These are phyloP conservation scores for Chlamydomonas eustigma DNA, from an alignment of 139 green algal genomes.

Conservation along the genomic window DNA sequence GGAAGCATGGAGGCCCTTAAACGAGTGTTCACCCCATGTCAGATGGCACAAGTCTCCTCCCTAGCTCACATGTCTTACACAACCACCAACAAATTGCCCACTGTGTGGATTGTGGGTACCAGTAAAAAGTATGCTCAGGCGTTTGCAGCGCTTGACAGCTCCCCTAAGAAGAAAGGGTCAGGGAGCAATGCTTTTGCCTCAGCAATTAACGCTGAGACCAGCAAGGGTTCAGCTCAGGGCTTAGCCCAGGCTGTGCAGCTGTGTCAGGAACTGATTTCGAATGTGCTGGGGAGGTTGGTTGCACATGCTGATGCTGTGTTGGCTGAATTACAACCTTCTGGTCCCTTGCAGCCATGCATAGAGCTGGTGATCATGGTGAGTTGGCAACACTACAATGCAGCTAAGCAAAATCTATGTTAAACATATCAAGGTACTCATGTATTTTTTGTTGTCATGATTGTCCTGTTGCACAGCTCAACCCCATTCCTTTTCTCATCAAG, in stretches of 20 bases:
- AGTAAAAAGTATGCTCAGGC: not conserved
- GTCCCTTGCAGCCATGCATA: slow-evolving; percentile 5
- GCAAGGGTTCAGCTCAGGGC: too few species aligned
- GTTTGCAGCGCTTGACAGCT: not conserved
- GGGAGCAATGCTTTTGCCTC: too few species aligned
- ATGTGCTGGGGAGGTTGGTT: not conserved
- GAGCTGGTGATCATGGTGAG: slow-evolving; percentile 4
- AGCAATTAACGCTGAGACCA: too few species aligned
- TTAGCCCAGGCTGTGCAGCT: not conserved
- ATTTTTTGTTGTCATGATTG: too few species aligned
- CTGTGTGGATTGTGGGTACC: not conserved
- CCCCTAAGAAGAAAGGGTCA: not conserved
- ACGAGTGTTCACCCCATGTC: slow-evolving; percentile 10
- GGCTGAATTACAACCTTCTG: not conserved
- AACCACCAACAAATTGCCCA: not conserved
- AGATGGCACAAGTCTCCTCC: not conserved
- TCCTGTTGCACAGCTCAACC: too few species aligned
- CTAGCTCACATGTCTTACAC: not conserved
- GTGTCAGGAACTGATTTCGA: not conserved
- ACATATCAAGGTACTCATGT: not conserved
- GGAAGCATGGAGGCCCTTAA: too few species aligned
- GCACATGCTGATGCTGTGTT: not conserved
- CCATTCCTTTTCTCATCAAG: too few species aligned
- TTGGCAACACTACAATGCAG: too few species aligned
- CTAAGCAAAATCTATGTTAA: not conserved